Base-by-base conservation (phyloP, 225 moss, liverwort and hornwort genomes). In the Pleurozium schreberi region DNA sequence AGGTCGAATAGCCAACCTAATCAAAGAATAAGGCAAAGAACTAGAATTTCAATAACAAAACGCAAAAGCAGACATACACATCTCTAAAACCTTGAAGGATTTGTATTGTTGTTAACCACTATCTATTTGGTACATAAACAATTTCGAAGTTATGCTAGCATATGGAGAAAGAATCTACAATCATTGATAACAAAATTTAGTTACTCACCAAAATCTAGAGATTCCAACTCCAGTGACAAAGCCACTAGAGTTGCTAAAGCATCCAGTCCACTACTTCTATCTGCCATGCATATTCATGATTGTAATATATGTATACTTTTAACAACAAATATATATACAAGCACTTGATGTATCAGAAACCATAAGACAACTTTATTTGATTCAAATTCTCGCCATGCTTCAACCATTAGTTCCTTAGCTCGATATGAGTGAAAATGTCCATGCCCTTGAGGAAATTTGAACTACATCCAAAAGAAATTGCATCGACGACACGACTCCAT, bases 171-270 rank as follows among this genome's bases (percentile, higher is more conserved):
- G 76, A 83, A 81, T 81, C 80, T 49, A 63, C 42, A 89, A 85
- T 92, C 87, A 88, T 88, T 90, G 69, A 90, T 88, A 86, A 90
- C 90, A 91, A 88, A 85, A 85, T 89, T 91, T 42, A 87, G 86
- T 80, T 90, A 85, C 92, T 91, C 89, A 91, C 92, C 95, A n/a
- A 93, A 84, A 89, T 93, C 93, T 84, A 96, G 81, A 80, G 94
- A 95, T 92, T 93, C 93, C 90, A 94, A 85, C 86, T 93, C 93
- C 89, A 96, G 83, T 76, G 98, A 98, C 74, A 95, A 94, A 84
- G 95, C 96, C 80, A 97, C 99, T 85, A 99, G 90, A 80, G 96
- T 96, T 50, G 96, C 97, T 79, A 99, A 95, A 82, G 97, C 94
- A 91, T 96, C 99, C 91, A 99, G 91, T 82, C 94, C 98, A 92